phyloP scores from a whole-genome alignment of 2,329 filamentous ascomycete species.

The Lasiodiplodia sp. region DNA sequence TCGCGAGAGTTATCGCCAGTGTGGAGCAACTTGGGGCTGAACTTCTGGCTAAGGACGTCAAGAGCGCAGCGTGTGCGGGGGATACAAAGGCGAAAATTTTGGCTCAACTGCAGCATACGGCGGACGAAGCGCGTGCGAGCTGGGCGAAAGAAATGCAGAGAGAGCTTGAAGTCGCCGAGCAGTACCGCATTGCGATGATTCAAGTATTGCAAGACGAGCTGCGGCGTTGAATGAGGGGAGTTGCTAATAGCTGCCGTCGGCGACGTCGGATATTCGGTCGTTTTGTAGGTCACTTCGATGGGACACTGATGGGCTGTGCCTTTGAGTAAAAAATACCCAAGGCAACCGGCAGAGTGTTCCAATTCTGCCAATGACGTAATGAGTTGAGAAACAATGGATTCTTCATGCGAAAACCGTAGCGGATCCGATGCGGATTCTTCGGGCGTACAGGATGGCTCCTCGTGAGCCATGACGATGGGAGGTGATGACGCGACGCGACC shows the following conservation, averaged over 20 bases:
- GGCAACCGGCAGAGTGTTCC: too few relatives aligned
- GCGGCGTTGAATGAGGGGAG: neutral
- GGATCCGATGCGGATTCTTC: neutral
- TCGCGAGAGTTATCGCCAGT: neutral
- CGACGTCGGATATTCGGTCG: neutral
- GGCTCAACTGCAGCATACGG: neutral
- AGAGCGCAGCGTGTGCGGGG: neutral
- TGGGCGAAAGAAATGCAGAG: slow-evolving; percentile 23
- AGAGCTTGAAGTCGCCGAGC: slow-evolving; percentile 10
- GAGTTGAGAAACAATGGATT: too few relatives aligned
- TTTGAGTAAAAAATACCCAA: too few relatives aligned
- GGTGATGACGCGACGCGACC: neutral
- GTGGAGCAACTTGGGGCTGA: slow-evolving; percentile 1
- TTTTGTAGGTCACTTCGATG: neutral
- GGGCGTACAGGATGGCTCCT: neutral
- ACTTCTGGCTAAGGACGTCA: neutral
- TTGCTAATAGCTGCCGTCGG: too few relatives aligned
- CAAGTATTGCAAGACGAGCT: slow-evolving; percentile 16
- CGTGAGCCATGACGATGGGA: neutral
- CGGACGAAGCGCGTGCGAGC: neutral
- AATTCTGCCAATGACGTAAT: too few relatives aligned
- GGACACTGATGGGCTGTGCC: too few relatives aligned
- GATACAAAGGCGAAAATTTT: neutral
- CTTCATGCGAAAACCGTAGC: neutral
- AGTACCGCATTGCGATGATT: slow-evolving; percentile 13